phyloP scores from a whole-genome alignment of 331 rosid species.

The Acacia pycnantha region DNA sequence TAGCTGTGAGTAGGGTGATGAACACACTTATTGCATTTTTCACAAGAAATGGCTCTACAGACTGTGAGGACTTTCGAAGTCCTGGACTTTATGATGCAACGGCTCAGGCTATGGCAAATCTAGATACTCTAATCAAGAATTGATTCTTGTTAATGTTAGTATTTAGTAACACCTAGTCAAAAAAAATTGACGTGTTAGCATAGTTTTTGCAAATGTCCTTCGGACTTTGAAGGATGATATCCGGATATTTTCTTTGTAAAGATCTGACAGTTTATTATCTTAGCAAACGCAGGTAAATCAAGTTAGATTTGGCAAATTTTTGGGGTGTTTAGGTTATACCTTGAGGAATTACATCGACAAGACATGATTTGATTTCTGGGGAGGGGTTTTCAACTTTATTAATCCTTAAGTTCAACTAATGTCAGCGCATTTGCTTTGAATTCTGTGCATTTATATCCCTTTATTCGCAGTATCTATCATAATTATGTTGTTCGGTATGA shows the following conservation, averaged over 20 bases:
- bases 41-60: slow-evolving; percentile 66
- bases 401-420: not conserved
- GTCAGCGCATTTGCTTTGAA: not conserved
- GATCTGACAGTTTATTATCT: not conserved
- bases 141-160: slow-evolving; percentile 5
- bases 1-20: slow-evolving; percentile 56
- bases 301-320: not conserved
- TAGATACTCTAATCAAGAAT: slow-evolving; percentile 21
- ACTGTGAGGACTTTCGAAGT: slow-evolving; percentile 54
- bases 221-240: not conserved
- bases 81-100: slow-evolving; percentile 24
- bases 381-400: not conserved
- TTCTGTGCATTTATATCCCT: not conserved
- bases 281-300: not conserved
- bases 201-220: slow-evolving; percentile 11
- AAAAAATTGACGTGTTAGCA: slow-evolving; percentile 12
- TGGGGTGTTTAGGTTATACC: too few relatives aligned
- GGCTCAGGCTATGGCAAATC: slow-evolving; percentile 26
- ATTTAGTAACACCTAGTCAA: slow-evolving; percentile 13
- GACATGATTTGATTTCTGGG: too few relatives aligned
- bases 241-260: not conserved
- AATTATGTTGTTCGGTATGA: not conserved
- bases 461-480: not conserved
- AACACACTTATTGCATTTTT: slow-evolving; percentile 55
- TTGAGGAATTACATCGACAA: too few relatives aligned